Conservation (phyloP, 306 rosid genomes). For the Cucumis melo region DNA sequence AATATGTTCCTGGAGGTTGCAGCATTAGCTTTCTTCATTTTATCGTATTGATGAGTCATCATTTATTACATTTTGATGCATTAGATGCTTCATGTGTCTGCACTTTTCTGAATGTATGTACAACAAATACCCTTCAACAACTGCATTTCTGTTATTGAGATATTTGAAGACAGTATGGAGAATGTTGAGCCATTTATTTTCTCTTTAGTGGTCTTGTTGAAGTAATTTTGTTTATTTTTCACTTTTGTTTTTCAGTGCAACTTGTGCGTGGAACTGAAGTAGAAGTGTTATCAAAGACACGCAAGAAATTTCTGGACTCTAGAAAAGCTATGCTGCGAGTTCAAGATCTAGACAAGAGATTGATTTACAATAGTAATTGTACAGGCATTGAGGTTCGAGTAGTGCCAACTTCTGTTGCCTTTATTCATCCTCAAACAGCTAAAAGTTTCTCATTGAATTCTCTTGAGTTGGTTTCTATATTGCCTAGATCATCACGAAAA, state of each 20-base stretch:
- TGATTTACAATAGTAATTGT: conserved; percentile 26
- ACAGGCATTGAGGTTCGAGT: conserved; percentile 47
- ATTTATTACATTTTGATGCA: neutral
- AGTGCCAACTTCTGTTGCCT: conserved; percentile 69
- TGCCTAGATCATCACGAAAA: conserved; percentile 41
- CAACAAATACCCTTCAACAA: neutral
- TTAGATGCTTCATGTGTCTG: neutral
- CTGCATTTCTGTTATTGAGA: neutral
- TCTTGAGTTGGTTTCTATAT: conserved; percentile 56
- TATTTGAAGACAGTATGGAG: neutral
- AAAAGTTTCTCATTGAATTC: conserved; percentile 35
- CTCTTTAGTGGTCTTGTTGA: neutral
- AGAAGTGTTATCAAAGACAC: conserved; percentile 83
- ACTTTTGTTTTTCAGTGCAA: conserved; percentile 45
- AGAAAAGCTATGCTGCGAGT: conserved; percentile 54
- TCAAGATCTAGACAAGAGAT: conserved; percentile 50
- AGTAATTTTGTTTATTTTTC: neutral
- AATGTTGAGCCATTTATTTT: neutral
- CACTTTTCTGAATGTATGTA: neutral
- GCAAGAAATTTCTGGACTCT: conserved; percentile 32
- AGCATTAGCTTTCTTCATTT: neutral
- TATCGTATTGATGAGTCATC: neutral
- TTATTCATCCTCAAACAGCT: conserved; percentile 82
- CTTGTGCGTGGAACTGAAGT: conserved; percentile 76
- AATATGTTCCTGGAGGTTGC: neutral